These are phyloP conservation scores for Solanum appendiculatum DNA, from an alignment of 257 asterid species.

Conservation along the genomic window DNA sequence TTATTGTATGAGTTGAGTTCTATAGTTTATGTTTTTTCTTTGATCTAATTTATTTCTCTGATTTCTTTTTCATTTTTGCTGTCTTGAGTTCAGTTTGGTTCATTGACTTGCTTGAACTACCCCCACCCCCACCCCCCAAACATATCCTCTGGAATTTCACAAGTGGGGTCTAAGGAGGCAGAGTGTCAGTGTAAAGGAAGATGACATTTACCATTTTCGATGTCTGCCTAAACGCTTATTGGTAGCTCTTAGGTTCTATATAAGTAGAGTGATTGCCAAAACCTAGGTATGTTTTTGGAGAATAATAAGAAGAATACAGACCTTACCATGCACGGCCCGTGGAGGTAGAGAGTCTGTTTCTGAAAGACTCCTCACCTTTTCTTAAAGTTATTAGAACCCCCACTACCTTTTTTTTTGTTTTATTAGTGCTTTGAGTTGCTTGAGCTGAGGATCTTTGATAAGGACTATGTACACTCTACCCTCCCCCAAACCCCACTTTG, in stretches of 20 bases:
- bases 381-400: neutral
- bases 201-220: too few species aligned
- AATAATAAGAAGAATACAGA: too few species aligned
- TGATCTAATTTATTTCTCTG: neutral
- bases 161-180: too few species aligned
- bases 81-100: neutral
- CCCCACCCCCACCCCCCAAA: too few species aligned
- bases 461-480: neutral
- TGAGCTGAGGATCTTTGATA: neutral
- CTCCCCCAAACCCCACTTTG: too few species aligned
- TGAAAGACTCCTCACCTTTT: neutral
- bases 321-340: neutral
- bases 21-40: neutral
- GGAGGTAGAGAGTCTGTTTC: neutral
- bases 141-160: too few species aligned
- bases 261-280: too few species aligned
- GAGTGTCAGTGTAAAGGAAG: too few species aligned
- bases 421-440: neutral
- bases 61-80: neutral
- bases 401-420: neutral
- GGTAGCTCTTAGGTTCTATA: too few species aligned
- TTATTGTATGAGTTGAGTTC: neutral
- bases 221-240: too few species aligned
- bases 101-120: neutral
- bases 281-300: too few species aligned